Base-by-base conservation (phyloP, 257 asterid species). In the Jasminum sambac region DNA sequence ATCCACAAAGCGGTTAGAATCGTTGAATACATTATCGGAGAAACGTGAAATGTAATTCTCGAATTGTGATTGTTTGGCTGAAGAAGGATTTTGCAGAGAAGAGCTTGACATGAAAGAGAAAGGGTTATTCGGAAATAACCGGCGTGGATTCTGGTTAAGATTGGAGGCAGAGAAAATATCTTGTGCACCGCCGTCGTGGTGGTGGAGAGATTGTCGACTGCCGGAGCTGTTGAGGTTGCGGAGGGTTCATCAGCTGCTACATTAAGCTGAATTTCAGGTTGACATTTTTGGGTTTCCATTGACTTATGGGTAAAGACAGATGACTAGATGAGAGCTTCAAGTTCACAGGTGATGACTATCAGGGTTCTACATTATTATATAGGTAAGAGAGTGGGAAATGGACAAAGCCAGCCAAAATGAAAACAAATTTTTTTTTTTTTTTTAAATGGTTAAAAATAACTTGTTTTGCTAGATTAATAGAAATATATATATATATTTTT, bases 71-170 rank as follows among this genome's bases (percentile, higher is more conserved):
- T 67, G 17, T 48, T 64, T 60, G 83, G 85, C 7, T 80, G 85
- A 13, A 86, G 81, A 1, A 90, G 80, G 44, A 84, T 76, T 79
- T 88, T 90, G 89, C 89, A 90, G 55, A 90, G 30, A 7, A 90
- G 43, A 21, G 90, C 72, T 76, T 90, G 92, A 64, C 86, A 80
- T 0, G 89, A 84, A 0, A 90, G 74, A 23, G 96, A 88, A 5
- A 86, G 80, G 34, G 89, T 68, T 8, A 90, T 83, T 80, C 95
- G 66, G 50, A 90, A 88, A 62, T 86, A 84, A 17, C 96, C 95
- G 0, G 92, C 92, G 10, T 90, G 89, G 11, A 83, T 73, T 73
- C 84, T 73, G 2, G 80, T 74, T 46, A 89, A 26, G 60, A 84
- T 43, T 11, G 80, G 70, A 11, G 38, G 55, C 5, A 70, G 7